Base-by-base conservation (phyloP, 1,284 basidiomycete genomes). In the Pulveroboletus sp. region DNA sequence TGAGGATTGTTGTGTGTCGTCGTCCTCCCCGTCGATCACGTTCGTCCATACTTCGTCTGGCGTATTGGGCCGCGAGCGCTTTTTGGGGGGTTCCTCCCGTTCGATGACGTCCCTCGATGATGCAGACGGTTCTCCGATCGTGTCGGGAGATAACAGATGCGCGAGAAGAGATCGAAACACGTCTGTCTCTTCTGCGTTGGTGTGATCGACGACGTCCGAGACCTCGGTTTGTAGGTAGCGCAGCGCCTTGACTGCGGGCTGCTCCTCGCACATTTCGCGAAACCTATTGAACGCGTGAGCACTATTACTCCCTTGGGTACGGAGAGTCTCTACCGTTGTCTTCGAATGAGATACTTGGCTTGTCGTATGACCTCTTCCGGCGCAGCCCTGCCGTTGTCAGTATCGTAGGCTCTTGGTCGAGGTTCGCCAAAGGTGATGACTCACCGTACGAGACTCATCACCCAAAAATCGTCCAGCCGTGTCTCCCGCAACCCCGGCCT, bases 401-500 rank as follows among this genome's bases (percentile, higher is more conserved):
- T 12, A 12, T 31, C 12, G 12, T 7, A 31, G 12, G 12, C 26
- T 43, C 12, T 33, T 3, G 6, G 36, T 11, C 26, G 0, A 43
- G 18, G 17, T n/a, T 24, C 18, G 5, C 14, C 42, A 29, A 29
- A 31, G 11, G 8, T 15, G 7, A 25, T 5, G 6, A 36, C 64
- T 31, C 59, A 89, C 89, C 89, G 79, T 55, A 79, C 70, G 43
- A 91, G 71, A 48, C 74, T 77, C 84, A 91, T 87, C 65, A 75
- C 78, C 91, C 88, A 92, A 62, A 92, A 84, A 69, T 91, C 89
- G 64, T 87, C 85, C 67, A 91, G 63, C 56, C 87, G 76, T 54
- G 72, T 76, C 57, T 84, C 81, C 45, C 65, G 63, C 54, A 59
- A 43, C 24, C 60, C 59, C 26, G 44, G 59, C 43, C 54, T 62